These are phyloP conservation scores for Geotrichum candidum DNA, from an alignment of 1,139 yeast genomes.

Conservation along the genomic window DNA sequence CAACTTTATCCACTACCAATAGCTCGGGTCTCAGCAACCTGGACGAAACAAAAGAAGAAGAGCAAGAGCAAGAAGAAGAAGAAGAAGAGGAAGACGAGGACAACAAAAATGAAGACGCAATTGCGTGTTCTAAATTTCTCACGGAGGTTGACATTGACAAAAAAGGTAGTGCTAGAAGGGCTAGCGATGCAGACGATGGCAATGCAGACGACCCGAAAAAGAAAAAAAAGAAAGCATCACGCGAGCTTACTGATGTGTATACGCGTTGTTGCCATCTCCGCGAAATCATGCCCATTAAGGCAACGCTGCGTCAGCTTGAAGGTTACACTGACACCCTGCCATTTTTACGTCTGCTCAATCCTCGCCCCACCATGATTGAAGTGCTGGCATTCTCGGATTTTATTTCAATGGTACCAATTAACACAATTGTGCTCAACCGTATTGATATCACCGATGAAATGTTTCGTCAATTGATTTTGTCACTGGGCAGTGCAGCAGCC, in stretches of 20 bases:
- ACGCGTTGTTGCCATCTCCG: constrained; percentile 90
- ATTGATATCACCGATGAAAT: constrained; percentile 74
- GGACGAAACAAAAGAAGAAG: background rate
- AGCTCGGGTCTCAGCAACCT: background rate
- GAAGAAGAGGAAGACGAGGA: background rate
- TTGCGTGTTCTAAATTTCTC: background rate
- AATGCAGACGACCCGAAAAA: background rate
- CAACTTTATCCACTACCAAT: background rate
- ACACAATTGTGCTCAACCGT: constrained; percentile 74
- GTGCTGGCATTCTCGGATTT: constrained; percentile 84
- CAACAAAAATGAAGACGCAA: background rate
- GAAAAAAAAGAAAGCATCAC: constrained; percentile 39
- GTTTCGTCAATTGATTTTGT: constrained; percentile 56
- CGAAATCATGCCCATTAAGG: constrained; percentile 89
- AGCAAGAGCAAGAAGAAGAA: too few species aligned
- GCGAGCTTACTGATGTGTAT: constrained; percentile 58
- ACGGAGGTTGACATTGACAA: constrained; percentile 19
- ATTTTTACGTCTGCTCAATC: constrained; percentile 73
- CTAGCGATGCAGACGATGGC: background rate
- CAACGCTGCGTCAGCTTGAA: constrained; percentile 77
- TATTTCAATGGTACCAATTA: constrained; percentile 74
- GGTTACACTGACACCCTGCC: constrained; percentile 70
- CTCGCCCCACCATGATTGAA: constrained; percentile 86
- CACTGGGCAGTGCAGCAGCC: constrained; percentile 52
- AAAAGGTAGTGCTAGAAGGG: constrained; percentile 21